Evolutionary conservation across 108 stramenopile genomes (phyloP).

Genomic region (Asterionellopsis glacialis): DNA sequence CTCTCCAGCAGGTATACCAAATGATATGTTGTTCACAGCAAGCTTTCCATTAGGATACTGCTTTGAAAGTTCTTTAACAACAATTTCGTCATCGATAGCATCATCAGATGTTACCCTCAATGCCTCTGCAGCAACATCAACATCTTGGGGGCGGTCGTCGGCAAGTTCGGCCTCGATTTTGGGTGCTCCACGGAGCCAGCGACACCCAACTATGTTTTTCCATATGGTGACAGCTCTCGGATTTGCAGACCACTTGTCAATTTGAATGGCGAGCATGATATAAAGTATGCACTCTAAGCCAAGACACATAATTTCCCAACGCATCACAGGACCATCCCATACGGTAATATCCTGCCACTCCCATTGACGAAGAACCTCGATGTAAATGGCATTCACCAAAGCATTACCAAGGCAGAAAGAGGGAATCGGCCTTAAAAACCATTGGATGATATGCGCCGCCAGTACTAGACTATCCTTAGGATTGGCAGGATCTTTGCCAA

Average conservation of each 20-base stretch:
- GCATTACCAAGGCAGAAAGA: background rate
- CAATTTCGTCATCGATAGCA: constrained; percentile 46
- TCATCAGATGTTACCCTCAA: constrained; percentile 37
- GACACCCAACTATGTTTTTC: background rate
- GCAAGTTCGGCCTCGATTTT: background rate
- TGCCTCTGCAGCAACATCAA: constrained; percentile 63
- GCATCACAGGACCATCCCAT: constrained; percentile 29
- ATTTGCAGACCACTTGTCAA: constrained; percentile 49
- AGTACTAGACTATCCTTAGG: constrained; percentile 12
- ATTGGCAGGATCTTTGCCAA: constrained; percentile 13
- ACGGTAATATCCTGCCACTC: constrained; percentile 31
- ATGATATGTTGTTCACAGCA: constrained; percentile 61
- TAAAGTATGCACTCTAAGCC: constrained; percentile 41
- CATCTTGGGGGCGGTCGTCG: constrained; percentile 23
- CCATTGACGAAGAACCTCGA: constrained; percentile 18
- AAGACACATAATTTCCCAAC: constrained; percentile 33
- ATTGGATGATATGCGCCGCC: constrained; percentile 26
- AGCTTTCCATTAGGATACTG: constrained; percentile 62
- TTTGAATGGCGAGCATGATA: constrained; percentile 46
- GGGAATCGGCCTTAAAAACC: constrained; percentile 17
- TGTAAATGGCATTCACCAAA: constrained; percentile 8
- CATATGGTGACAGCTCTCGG: constrained; percentile 8
- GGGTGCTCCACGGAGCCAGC: background rate
- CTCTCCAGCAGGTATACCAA: constrained; percentile 73
- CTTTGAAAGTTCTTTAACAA: constrained; percentile 52